A percentile compares a stretch with the other conserved stretches of the same genome.
Conservation (phyloP, 495 filamentous ascomycete species). For the Xylaria curta region DNA sequence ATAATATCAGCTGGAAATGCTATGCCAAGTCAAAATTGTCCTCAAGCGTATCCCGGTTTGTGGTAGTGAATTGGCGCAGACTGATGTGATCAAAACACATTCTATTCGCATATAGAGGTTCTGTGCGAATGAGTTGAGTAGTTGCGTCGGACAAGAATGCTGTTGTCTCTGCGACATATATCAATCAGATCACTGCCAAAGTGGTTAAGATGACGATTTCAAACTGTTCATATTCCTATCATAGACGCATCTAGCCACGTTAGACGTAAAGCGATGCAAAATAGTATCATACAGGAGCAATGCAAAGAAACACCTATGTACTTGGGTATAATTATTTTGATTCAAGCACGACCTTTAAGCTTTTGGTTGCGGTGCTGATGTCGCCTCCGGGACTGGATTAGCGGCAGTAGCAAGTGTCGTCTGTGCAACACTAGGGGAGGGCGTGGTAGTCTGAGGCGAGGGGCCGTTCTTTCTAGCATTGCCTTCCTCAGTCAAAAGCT, state of each 20-base stretch:
- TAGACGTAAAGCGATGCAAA: background rate
- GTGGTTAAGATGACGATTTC: background rate
- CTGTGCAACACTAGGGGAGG: slow-evolving; percentile 35
- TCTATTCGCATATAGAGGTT: background rate
- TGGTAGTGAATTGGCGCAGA: background rate
- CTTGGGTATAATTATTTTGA: slow-evolving; percentile 7
- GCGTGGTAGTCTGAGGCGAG: slow-evolving; percentile 27
- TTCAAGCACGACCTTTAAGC: background rate
- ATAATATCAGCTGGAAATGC: background rate
- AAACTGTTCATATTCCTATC: slow-evolving; percentile 3
- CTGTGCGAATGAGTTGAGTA: too few relatives aligned
- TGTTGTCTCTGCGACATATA: background rate
- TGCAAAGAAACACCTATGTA: slow-evolving; percentile 6
- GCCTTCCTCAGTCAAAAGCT: slow-evolving; percentile 51
- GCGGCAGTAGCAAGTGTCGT: slow-evolving; percentile 38
- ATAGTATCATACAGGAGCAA: slow-evolving; percentile 3
- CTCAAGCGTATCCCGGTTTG: background rate
- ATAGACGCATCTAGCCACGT: background rate
- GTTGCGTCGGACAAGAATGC: too few relatives aligned
- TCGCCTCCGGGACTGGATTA: slow-evolving; percentile 25
- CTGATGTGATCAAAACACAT: background rate
- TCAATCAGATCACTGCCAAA: background rate
- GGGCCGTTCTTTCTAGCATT: slow-evolving; percentile 36
- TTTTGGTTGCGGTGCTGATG: slow-evolving; percentile 29
- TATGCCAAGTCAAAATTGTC: background rate